phyloP scores from a whole-genome alignment of 352 stramenopile species.

The Globisporangium rhizosaccharum region DNA sequence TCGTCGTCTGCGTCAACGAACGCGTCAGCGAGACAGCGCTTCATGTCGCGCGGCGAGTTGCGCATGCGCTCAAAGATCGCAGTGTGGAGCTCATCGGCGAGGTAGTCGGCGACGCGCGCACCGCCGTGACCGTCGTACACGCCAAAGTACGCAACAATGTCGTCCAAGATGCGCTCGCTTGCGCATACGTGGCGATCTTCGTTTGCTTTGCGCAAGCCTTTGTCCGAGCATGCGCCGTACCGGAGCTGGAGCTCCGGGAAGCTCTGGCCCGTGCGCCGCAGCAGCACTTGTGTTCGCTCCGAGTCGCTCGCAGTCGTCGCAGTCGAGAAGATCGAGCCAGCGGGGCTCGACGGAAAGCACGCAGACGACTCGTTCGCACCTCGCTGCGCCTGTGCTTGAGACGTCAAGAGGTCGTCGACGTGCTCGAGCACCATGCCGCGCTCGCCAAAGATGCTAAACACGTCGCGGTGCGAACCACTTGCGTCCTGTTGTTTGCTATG shows the following conservation, averaged over 20 bases:
- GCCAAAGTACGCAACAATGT: constrained; percentile 77
- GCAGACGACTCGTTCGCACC: constrained; percentile 12
- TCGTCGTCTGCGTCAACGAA: constrained; percentile 61
- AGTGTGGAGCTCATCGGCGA: constrained; percentile 52
- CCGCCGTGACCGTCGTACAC: constrained; percentile 83
- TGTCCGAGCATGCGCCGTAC: constrained; percentile 72
- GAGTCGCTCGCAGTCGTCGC: constrained; percentile 70
- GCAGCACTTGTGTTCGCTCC: constrained; percentile 57
- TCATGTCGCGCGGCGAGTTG: constrained; percentile 29
- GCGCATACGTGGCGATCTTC: constrained; percentile 63
- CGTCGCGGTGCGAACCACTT: constrained; percentile 57
- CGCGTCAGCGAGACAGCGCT: constrained; percentile 30
- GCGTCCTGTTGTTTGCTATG: constrained; percentile 42
- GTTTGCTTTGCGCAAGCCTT: constrained; percentile 66
- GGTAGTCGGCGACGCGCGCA: constrained; percentile 56
- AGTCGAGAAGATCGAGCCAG: constrained; percentile 66
- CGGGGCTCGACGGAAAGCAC: constrained; percentile 47
- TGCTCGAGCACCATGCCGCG: constrained; percentile 64
- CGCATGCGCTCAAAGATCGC: constrained; percentile 51
- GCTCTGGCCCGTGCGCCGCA: constrained; percentile 42
- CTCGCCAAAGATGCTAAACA: constrained; percentile 85
- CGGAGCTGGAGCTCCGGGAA: constrained; percentile 47
- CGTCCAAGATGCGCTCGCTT: constrained; percentile 40
- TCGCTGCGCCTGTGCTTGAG: constrained; percentile 12
- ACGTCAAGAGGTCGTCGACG: constrained; percentile 8